phyloP scores from a whole-genome alignment of 169 alveolate species.

The Perkinsus chesapeaki region DNA sequence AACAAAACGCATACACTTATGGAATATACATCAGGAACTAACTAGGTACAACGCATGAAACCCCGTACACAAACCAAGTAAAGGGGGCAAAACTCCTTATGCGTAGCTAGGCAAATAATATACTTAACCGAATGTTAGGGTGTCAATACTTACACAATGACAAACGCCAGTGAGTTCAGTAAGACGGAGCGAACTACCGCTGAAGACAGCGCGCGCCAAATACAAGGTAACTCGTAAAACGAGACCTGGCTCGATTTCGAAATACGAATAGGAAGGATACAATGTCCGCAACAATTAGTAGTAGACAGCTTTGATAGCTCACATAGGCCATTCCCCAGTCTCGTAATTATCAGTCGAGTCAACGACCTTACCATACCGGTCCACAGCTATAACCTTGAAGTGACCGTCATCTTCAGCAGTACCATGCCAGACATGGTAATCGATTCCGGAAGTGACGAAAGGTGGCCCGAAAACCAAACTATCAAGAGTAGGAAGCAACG shows the following conservation, averaged over 20 bases:
- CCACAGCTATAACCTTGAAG: background rate
- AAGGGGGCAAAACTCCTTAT: too few species aligned
- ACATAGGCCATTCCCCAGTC: background rate
- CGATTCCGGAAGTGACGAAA: background rate
- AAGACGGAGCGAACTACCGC: too few species aligned
- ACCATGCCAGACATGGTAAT: background rate
- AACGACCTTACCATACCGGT: background rate
- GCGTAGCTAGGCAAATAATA: too few species aligned
- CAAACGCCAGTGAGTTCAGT: background rate
- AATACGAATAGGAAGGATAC: too few species aligned
- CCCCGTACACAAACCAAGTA: too few species aligned
- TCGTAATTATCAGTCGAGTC: background rate
- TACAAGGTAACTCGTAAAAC: too few species aligned
- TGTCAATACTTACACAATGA: background rate
- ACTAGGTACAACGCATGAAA: too few species aligned
- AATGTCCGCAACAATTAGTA: too few species aligned
- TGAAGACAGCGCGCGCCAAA: too few species aligned
- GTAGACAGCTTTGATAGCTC: too few species aligned
- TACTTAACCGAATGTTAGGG: background rate
- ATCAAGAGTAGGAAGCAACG: background rate
- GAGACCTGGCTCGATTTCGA: too few species aligned
- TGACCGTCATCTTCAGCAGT: background rate
- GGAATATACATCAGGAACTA: background rate
- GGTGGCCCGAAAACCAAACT: background rate
- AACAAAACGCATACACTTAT: background rate